Conservation (phyloP, 2,329 filamentous ascomycete genomes). For the Tolypocladium endophyticum region DNA sequence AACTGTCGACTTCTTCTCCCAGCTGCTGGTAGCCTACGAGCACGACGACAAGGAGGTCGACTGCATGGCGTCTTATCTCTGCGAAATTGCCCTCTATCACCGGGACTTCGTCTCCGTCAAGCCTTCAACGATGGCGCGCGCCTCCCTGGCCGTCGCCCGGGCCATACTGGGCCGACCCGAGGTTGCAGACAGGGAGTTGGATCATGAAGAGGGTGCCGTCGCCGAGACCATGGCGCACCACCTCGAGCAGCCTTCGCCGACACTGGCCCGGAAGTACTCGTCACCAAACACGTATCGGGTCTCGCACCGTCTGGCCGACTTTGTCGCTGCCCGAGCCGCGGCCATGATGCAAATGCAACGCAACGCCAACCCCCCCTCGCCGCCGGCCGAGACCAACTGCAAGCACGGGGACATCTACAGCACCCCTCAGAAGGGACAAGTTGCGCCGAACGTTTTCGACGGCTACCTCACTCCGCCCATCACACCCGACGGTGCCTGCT, state of each 20-base stretch:
- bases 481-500: slow-evolving; percentile 61
- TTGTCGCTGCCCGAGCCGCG: slow-evolving; percentile 48
- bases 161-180: slow-evolving; percentile 78
- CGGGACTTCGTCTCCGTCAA: slow-evolving; percentile 91
- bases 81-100: slow-evolving; percentile 92
- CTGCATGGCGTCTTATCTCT: slow-evolving; percentile 88
- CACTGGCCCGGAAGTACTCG: slow-evolving; percentile 49
- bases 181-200: slow-evolving; percentile 66
- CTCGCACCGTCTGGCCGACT: slow-evolving; percentile 45
- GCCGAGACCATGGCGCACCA: slow-evolving; percentile 49
- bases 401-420: slow-evolving; percentile 56
- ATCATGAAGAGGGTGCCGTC: slow-evolving; percentile 58
- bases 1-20: slow-evolving; percentile 87
- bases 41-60: slow-evolving; percentile 75
- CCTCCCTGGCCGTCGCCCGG: slow-evolving; percentile 74
- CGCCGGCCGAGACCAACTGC: slow-evolving; percentile 40
- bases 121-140: slow-evolving; percentile 82
- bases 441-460: slow-evolving; percentile 51
- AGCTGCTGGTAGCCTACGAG: slow-evolving; percentile 76
- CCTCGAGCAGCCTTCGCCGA: slow-evolving; percentile 46
- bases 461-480: slow-evolving; percentile 81
- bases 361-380: slow-evolving; percentile 44
- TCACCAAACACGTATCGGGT: slow-evolving; percentile 41
- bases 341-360: slow-evolving; percentile 31
- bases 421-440: slow-evolving; percentile 69